Conservation (phyloP, 148 eudicot genomes). For the Fagopyrum tataricum region DNA sequence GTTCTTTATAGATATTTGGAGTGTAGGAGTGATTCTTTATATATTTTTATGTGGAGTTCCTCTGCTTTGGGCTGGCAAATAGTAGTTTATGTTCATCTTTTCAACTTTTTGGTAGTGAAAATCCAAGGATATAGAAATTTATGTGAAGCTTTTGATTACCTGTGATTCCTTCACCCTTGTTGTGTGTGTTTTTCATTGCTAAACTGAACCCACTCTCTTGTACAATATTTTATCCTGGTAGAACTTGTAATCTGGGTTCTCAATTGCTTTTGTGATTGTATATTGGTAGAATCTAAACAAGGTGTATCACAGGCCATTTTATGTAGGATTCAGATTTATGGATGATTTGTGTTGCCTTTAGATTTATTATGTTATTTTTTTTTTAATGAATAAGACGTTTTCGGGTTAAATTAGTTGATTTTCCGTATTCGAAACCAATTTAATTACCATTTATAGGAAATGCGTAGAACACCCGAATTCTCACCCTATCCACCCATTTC, state of each 20-base stretch:
- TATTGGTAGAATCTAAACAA: conserved; percentile 81
- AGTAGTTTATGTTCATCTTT: background rate
- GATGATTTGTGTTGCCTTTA: too few relatives aligned
- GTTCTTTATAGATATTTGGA: conserved; percentile 97
- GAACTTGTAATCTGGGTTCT: background rate
- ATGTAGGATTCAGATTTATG: too few relatives aligned
- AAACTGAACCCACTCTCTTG: background rate
- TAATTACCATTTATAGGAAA: too few relatives aligned
- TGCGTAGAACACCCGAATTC: too few relatives aligned
- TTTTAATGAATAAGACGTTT: too few relatives aligned
- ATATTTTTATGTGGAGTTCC: conserved; percentile 95
- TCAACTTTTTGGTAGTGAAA: background rate
- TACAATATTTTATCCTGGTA: background rate
- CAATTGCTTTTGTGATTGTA: background rate
- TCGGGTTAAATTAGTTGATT: too few relatives aligned
- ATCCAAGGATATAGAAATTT: background rate
- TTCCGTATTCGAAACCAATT: too few relatives aligned
- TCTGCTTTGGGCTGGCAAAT: conserved; percentile 90
- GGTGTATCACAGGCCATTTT: conserved; percentile 97
- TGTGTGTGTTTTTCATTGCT: background rate
- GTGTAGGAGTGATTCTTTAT: conserved; percentile 93
- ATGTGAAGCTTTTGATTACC: background rate
- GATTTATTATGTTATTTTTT: too few relatives aligned
- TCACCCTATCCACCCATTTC: too few relatives aligned
- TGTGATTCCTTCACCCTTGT: background rate